phyloP scores from a whole-genome alignment of 768 basidiomycete species.

The Boletus patriciae region DNA sequence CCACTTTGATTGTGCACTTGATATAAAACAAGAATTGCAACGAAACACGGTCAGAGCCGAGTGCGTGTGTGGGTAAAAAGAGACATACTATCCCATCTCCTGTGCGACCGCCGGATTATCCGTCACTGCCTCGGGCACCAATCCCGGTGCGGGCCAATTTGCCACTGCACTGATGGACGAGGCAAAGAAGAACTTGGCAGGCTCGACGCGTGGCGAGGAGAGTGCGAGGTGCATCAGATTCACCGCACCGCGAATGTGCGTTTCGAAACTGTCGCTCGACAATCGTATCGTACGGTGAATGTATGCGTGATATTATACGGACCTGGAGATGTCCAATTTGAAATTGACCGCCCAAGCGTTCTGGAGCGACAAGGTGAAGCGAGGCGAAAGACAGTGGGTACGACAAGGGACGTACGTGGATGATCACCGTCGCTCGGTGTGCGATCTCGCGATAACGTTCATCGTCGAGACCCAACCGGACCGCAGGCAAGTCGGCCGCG shows the following conservation, averaged over 20 bases:
- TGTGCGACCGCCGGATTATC: conserved; percentile 29
- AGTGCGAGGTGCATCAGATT: conserved; percentile 53
- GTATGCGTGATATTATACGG: background rate
- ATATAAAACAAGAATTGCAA: background rate
- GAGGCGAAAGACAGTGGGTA: background rate
- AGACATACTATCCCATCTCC: conserved; percentile 36
- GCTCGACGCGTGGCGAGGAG: conserved; percentile 31
- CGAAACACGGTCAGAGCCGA: background rate
- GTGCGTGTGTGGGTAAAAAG: background rate
- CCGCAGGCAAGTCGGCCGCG: conserved; percentile 43
- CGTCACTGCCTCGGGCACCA: conserved; percentile 25
- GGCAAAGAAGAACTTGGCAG: conserved; percentile 50
- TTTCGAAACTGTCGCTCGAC: conserved; percentile 34
- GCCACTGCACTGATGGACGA: conserved; percentile 44
- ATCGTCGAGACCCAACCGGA: conserved; percentile 42
- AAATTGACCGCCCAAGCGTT: conserved; percentile 63
- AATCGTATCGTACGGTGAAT: background rate
- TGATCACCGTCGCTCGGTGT: conserved; percentile 40
- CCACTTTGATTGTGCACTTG: conserved; percentile 41
- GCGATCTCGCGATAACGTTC: conserved; percentile 39
- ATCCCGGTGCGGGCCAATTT: conserved; percentile 20
- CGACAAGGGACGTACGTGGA: conserved; percentile 38
- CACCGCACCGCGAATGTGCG: conserved; percentile 48
- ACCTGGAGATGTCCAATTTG: conserved; percentile 37
- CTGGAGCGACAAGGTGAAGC: conserved; percentile 21